These are phyloP conservation scores for Colletotrichum shisoi DNA, from an alignment of 2,329 filamentous ascomycete species.

Conservation along the genomic window DNA sequence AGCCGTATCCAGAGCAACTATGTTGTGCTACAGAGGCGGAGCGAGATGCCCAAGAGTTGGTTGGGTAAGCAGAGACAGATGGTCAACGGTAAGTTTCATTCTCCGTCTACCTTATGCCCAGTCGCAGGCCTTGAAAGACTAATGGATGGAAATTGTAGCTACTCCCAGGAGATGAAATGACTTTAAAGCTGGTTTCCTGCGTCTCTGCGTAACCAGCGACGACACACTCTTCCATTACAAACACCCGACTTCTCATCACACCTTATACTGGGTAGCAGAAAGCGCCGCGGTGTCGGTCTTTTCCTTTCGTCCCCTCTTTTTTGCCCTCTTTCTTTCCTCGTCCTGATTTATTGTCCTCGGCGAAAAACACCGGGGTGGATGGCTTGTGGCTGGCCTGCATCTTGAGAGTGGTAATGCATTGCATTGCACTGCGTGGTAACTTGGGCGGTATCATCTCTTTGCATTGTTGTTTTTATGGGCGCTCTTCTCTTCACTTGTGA, in stretches of 20 bases:
- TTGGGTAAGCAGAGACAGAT: constrained; percentile 81
- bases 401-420: constrained; percentile 19
- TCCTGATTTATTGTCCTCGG: constrained; percentile 7
- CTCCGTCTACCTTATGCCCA: constrained; percentile 5
- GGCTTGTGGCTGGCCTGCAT: constrained; percentile 33
- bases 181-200: neutral
- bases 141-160: constrained; percentile 26
- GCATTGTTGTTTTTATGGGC: neutral
- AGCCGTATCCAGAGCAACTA: constrained; percentile 83
- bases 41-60: constrained; percentile 81
- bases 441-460: constrained; percentile 13
- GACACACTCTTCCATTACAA: neutral
- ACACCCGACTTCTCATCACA: neutral
- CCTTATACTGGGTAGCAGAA: neutral
- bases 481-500: neutral
- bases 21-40: constrained; percentile 76
- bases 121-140: constrained; percentile 12
- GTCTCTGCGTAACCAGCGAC: neutral
- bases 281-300: constrained; percentile 17
- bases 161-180: constrained; percentile 41
- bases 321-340: neutral
- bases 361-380: constrained; percentile 4
- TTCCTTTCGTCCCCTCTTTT: neutral
- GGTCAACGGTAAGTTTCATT: constrained; percentile 62
- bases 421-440: constrained; percentile 33